Evolutionary conservation across 768 basidiomycete genomes (phyloP), one percentile per base, ranked within the genome.

Genomic region (Lanmaoa pseudosensibilis): DNA sequence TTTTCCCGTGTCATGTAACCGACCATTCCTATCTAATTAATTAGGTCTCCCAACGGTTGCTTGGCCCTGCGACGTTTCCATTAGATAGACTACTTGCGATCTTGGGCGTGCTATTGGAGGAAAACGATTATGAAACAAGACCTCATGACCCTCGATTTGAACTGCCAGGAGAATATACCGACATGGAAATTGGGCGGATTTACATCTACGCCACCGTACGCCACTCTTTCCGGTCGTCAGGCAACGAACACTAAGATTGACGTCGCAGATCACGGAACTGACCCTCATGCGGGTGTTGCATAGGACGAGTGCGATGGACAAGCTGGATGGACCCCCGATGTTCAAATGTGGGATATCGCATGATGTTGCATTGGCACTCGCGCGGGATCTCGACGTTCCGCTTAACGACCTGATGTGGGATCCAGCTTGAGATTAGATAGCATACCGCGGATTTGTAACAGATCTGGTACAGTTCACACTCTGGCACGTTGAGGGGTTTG

Each of bases 11-110:
- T 36, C 39, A 13, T 30, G 13, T 1, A 15, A 12, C 13, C 13
- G 7, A 27, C 4, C 8, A 15, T 32, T 33, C 16, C 12, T 27
- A 30, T 50, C n/a, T 18, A 48, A 13, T 49, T 23, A 15, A 12
- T 5, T 47, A 91, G 88, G 75, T 87, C 16, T 83, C 92, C 2
- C 90, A 92, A 64, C 76, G 86, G n/a, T 79, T 94, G 5, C 73
- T 90, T 3, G 93, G 94, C 2, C 93, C 94, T 3, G 77, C 80
- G 34, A 72, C 86, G 2, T 95, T 95, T 66, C 83, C 88, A 0
- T 70, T 94, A 1, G 94, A 95, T 64, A 75, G 94, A 32, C 73
- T 96, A 52, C 65, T 91, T 4, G 92, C 90, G 0, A 88, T 95
- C 50, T 78, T 94, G 2, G 92, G 90, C 2, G 80, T 85, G 0